Percentiles rank a stretch among this genome's conserved stretches.
phyloP scores from a whole-genome alignment of 805 yeast species.

The Brettanomyces nanus region DNA sequence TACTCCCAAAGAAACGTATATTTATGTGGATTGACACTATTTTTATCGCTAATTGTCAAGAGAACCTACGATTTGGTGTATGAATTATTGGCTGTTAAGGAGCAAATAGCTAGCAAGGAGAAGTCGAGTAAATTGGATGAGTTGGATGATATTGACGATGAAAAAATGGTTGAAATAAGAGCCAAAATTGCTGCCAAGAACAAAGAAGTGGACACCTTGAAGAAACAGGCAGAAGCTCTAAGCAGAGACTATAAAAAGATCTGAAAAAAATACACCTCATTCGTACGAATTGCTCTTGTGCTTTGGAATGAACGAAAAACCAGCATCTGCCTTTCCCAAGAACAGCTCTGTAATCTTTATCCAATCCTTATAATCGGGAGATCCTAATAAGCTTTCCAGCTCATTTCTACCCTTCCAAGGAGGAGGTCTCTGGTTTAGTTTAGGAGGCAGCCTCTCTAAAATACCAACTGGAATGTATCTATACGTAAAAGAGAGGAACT shows the following conservation, averaged over 20 bases:
- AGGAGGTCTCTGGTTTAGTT: conserved; percentile 89
- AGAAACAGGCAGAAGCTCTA: conserved; percentile 65
- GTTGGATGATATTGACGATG: conserved; percentile 22
- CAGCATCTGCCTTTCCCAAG: conserved; percentile 73
- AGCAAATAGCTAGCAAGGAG: conserved; percentile 27
- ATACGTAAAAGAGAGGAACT: conserved; percentile 88
- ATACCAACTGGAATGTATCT: conserved; percentile 93
- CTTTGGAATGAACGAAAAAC: conserved; percentile 79
- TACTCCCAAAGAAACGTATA: conserved; percentile 96
- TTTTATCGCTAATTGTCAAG: conserved; percentile 74
- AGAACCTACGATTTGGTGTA: conserved; percentile 78
- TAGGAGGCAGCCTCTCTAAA: conserved; percentile 80
- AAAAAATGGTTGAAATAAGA: conserved; percentile 40
- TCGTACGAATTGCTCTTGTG: conserved; percentile 86
- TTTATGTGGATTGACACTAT: conserved; percentile 89
- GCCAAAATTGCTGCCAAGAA: conserved; percentile 49
- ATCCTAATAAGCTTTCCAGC: conserved; percentile 80
- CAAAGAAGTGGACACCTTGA: conserved; percentile 55
- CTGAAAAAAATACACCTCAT: conserved; percentile 1
- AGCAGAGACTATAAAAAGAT: conserved; percentile 49
- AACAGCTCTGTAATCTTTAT: conserved; percentile 92
- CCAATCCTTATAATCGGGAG: conserved; percentile 88
- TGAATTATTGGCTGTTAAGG: conserved; percentile 61
- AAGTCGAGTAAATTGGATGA: conserved; percentile 9
- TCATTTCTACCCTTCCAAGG: conserved; percentile 90